Conservation (phyloP, 78 protist genomes). For the Acrasis kona region DNA sequence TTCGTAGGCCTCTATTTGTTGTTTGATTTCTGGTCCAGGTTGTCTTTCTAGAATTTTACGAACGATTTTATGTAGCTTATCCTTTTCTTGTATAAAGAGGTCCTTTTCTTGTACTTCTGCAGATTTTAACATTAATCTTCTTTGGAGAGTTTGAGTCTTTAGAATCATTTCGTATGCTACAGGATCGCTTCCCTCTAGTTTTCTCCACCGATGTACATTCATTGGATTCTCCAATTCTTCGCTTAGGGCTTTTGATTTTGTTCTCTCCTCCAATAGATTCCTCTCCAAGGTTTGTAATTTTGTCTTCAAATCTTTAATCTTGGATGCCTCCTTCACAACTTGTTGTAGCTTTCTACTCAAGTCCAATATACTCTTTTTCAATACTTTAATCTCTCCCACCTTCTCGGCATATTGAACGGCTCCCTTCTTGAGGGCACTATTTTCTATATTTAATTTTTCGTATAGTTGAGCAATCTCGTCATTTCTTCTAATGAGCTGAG, state of each 20-base stretch:
- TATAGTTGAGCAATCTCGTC: constrained; percentile 78
- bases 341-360: constrained; percentile 21
- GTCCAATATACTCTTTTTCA: constrained; percentile 28
- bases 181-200: constrained; percentile 71
- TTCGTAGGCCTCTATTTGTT: constrained; percentile 28
- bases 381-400: constrained; percentile 45
- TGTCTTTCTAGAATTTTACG: constrained; percentile 62
- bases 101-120: constrained; percentile 61
- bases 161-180: constrained; percentile 50
- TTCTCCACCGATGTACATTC: constrained; percentile 80
- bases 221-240: constrained; percentile 86
- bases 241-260: constrained; percentile 47
- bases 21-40: constrained; percentile 64
- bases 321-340: too few relatives aligned
- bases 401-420: constrained; percentile 46
- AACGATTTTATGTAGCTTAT: constrained; percentile 55
- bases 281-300: constrained; percentile 57
- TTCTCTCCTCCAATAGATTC: constrained; percentile 64
- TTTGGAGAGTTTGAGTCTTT: constrained; percentile 76
- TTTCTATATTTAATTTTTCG: constrained; percentile 73
- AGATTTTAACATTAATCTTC: constrained; percentile 71
- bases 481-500: constrained; percentile 77
- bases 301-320: constrained; percentile 24
- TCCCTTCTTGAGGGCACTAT: constrained; percentile 65
- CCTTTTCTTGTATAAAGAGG: constrained; percentile 57